A percentile compares a stretch with the other conserved stretches of the same genome.
Conservation (phyloP, 805 yeast genomes). For the Yarrowia sp. region DNA sequence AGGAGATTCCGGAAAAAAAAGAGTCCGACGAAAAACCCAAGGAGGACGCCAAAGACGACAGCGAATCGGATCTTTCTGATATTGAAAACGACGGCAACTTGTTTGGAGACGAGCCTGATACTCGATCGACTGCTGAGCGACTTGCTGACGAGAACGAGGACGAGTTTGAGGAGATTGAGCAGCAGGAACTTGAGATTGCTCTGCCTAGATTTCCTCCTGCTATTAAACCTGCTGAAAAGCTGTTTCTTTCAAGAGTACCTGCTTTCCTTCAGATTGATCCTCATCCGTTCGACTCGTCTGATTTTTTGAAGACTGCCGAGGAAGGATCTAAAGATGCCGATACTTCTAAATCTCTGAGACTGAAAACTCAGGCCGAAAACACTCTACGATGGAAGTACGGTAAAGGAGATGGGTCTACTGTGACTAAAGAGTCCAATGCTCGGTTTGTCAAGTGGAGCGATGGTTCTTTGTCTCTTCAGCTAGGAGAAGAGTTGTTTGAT, state of each 20-base stretch:
- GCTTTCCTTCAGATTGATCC: constrained; percentile 80
- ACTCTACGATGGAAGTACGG: constrained; percentile 94
- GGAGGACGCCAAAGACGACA: neutral
- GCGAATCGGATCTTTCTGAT: constrained; percentile 10
- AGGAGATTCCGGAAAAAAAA: neutral
- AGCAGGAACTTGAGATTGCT: constrained; percentile 38
- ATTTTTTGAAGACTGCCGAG: constrained; percentile 52
- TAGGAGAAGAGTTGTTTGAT: constrained; percentile 87
- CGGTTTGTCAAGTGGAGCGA: constrained; percentile 93
- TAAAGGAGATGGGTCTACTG: constrained; percentile 54
- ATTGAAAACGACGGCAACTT: constrained; percentile 15
- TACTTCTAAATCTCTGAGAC: constrained; percentile 39
- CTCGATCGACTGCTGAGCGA: constrained; percentile 19
- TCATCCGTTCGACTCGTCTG: constrained; percentile 78
- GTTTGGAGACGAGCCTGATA: constrained; percentile 27
- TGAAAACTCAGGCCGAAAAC: constrained; percentile 67
- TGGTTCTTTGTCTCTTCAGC: constrained; percentile 78
- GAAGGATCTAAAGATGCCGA: constrained; percentile 40
- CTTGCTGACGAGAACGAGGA: constrained; percentile 31
- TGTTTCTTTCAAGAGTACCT: constrained; percentile 66
- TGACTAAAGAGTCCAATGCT: constrained; percentile 83
- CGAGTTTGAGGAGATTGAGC: constrained; percentile 33
- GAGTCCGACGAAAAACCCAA: constrained; percentile 25
- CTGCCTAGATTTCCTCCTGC: constrained; percentile 39
- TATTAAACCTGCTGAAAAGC: constrained; percentile 36